Base-by-base conservation (phyloP, 306 rosid genomes). In the Acacia melanoxylon region DNA sequence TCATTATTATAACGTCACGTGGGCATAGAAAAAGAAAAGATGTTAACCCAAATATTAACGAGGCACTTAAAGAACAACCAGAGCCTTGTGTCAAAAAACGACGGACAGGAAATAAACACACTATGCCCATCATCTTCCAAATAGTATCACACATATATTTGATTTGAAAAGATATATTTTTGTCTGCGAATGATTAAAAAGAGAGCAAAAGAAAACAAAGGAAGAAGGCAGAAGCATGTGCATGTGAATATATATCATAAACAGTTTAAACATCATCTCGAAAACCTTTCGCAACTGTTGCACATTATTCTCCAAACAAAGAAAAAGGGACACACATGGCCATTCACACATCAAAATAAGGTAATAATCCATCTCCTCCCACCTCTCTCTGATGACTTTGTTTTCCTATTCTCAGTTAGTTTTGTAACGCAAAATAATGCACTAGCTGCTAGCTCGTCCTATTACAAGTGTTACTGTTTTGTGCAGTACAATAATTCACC, bases 11-110 rank as follows among this genome's bases (percentile, higher is more conserved):
- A 77, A 45, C 59, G 72, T 77, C 80, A 85, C 41, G 79, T 51
- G 82, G 78, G 71, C 61, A 37, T 37, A 76, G 71, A 71, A 85
- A 63, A 63, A 63, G 31, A 51, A 85, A 81, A 85, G 77, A 66
- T 13, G 48, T 52, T 54, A 74, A 71, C 69, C 68, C 75, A 62
- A 70, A 69, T 65, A 42, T 65, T 61, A 61, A 58, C 41, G 6
- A 37, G 41, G 70, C 51, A 77, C 74, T 66, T 68, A 41, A 58
- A 7, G 49, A 58, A 7, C 13, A 54, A 49, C 35, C 66, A 56
- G 74, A 22, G 75, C 49, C 65, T 76, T 16, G 48, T 72, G 72
- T 66, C 67, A 77, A 77, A 71, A 81, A 67, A 80, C 58, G 48
- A 72, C 58, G 48, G 77, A 61, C 52, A 25, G 3, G 52, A 51